Evolutionary conservation across 2,329 filamentous ascomycete genomes (phyloP), one percentile per base, ranked within the genome.

Genomic region (Stromatinia cepivora): DNA sequence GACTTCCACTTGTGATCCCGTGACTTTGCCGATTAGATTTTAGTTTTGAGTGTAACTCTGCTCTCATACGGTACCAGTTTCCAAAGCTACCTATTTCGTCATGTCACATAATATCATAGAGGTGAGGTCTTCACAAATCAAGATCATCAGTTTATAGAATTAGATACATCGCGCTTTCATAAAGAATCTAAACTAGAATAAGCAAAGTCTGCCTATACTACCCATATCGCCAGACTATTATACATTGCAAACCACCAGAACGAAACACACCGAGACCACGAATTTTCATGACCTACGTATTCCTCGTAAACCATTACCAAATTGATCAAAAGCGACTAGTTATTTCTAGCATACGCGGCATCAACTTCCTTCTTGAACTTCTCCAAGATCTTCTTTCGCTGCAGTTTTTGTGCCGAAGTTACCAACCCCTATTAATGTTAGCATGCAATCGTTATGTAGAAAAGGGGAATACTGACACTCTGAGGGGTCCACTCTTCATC

Each of bases 401-500:
- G 90, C 63, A 92, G 82, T 77, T 92, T 92, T 79, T 92, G 89
- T 3, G 90, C 90, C 15, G 89, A 88, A 61, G 89, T 91, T 68
- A 89, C 86, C 69, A 88, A 83, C 69, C 84, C 84, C 89, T 91
- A 73, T 67, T 45, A 71, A 42, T 58, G 73, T 80, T 77, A 80
- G 57, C 22, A 80, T 75, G 68, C 65, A 78, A 80, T 76, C 80
- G 80, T 45, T 59, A 22, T 42, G n/a, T 42, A 15, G 17, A 15
- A 56, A 54, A 25, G 13, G 10, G 4, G 8, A 45, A 46, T 31
- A 86, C 91, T 89, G 83, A 94, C 92, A 78, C 89, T 95, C 70
- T 88, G 86, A 66, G 93, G 91, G 68, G 90, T 94, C 93, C 93
- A 97, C 80, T 96, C 93, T 78, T 94, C 92, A 73, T 94, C 91